Evolutionary conservation across 169 alveolate species (phyloP), one percentile per base, ranked within the genome.

Genomic region (Eimeria acervulina): DNA sequence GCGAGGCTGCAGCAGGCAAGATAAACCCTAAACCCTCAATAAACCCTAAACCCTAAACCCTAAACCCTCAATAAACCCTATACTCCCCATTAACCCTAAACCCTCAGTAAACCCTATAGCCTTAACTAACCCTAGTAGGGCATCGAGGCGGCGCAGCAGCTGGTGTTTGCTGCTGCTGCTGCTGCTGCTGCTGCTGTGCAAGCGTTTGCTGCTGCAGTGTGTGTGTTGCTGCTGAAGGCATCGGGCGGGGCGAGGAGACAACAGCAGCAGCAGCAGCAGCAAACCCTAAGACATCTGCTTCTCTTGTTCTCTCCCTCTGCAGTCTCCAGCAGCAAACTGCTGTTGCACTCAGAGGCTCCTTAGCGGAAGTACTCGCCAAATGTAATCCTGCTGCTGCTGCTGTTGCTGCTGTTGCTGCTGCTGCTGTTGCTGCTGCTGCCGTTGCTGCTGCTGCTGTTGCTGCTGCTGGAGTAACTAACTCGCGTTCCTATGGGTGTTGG

Each of bases 281-380:
- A 72, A 72, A 38, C 7, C 42, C 33, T 10, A 10, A 28, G n/a
- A 28, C 59, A 44, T n/a, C 63, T 40, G 28, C 74, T 21, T 89
- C 95, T 33, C 88, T 89, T 33, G 87, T 89, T n/a, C 42, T 89
- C 51, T n/a, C 28, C 72, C 74, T 70, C 19, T 89, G 95, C 74
- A 83, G 95, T 2, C 87, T 89, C 19, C 95, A 89, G 70, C 95
- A 89, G 21, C 88, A 89, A 42, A 44, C 88, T 40, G 44, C 40
- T 10, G 85, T 36, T n/a, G 85, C 76, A 7, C 23, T 66, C 59
- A 61, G 95, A 23, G 95, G 95, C 23, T 36, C 74, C 26, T 70
- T 89, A 2, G 51, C 33, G 8, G 95, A 89, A 66, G 28, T 89
- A 59, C 76, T 59, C 36, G 95, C 52, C 13, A 76, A 78, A 70